Base-by-base conservation (phyloP, 305 asterid species). In the Fraxinus latifolia region DNA sequence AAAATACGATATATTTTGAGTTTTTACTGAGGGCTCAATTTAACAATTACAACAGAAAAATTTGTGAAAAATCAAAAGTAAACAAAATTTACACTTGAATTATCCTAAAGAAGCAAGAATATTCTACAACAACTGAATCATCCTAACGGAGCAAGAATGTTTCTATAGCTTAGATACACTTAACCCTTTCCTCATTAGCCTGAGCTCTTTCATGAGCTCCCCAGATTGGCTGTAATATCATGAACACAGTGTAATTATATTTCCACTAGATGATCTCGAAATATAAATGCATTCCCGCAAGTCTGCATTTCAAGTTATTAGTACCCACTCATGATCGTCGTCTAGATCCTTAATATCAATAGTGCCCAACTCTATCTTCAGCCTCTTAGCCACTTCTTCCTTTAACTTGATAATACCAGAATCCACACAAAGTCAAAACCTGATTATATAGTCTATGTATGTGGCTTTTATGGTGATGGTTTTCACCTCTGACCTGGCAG, bases 191-290 rank as follows among this genome's bases (percentile, higher is more conserved):
- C 79, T 84, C 87, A 89, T 84, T 84, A 90, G 12, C 97, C 97
- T 0, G 97, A 95, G 88, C 97, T 92, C 86, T 92, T 97, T 62
- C 98, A 94, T 1, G 97, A 91, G 88, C 97, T 94, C 77, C 98
- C 97, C 21, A 86, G 90, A 82, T 80, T 83, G 55, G 93, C 91
- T 91, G 83, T 86, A 50, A 87, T 84, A 81, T 93, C 97, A 60
- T 92, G 91, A 19, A 95, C 92, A 84, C 90, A 76, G 74, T 92
- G 83, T 84, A 76, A 90, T 88, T 76, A 92, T 85, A 78, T 83
- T 90, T 77, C 90, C 80, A 8, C 95, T 90, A 4, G 97, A 88
- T 33, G 89, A 89, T 76, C 80, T 85, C 3, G 91, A 90, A 27
- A 93, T 25, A 67, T 95, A 95, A 2, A 92, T 8, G 79, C 97